Conservation (phyloP, 345 rosid species). For the Eutrema japonicum region DNA sequence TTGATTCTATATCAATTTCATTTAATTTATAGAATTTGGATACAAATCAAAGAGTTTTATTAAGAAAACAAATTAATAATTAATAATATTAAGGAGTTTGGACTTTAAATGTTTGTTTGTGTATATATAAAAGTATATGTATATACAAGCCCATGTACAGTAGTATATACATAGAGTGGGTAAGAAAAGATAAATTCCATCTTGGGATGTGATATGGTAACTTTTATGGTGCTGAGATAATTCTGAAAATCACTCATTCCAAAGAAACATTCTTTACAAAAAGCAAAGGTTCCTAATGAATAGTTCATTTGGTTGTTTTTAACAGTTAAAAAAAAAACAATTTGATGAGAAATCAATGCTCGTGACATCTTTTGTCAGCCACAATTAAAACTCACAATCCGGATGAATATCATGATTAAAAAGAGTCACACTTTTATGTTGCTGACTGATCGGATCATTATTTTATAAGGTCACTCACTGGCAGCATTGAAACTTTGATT, state of each 20-base stretch:
- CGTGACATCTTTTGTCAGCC: constrained; percentile 36
- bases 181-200: constrained; percentile 36
- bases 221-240: constrained; percentile 45
- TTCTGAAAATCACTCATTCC: constrained; percentile 46
- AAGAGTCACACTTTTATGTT: constrained; percentile 5
- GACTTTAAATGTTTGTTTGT: constrained; percentile 2
- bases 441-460: constrained; percentile 8
- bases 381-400: constrained; percentile 18
- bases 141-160: constrained; percentile 17
- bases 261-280: constrained; percentile 47
- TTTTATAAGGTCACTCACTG: constrained; percentile 5
- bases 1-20: constrained; percentile 2
- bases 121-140: not conserved
- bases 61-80: no score
- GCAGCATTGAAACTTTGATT: not conserved
- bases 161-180: constrained; percentile 30
- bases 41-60: not conserved
- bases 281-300: constrained; percentile 41
- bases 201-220: constrained; percentile 47
- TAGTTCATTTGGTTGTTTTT: constrained; percentile 26
- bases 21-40: not conserved
- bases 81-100: not conserved
- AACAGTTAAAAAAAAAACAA: constrained; percentile 6
- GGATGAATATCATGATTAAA: constrained; percentile 27
- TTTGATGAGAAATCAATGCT: constrained; percentile 26